Evolutionary conservation across 176 grass and related monocot species (phyloP).

Genomic region (Carex myosuroides): DNA sequence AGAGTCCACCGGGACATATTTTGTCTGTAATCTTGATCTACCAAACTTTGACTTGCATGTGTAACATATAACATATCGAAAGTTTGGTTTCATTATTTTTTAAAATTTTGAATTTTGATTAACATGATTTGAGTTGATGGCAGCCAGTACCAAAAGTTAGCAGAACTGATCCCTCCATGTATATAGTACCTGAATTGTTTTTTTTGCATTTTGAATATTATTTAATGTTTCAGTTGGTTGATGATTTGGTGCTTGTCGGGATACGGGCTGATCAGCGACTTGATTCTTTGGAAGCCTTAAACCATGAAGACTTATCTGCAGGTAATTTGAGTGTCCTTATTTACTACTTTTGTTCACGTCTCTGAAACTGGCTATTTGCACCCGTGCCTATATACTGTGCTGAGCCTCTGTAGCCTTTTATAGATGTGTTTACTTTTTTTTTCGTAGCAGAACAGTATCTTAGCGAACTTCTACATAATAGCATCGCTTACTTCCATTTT

Average conservation of each 20-base stretch:
- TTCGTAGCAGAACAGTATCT: neutral
- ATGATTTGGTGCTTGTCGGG: constrained; percentile 80
- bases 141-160: neutral
- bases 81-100: neutral
- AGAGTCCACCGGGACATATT: neutral
- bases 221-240: constrained; percentile 62
- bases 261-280: constrained; percentile 48
- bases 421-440: neutral
- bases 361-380: neutral
- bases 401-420: neutral
- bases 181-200: neutral
- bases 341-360: neutral
- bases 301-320: constrained; percentile 54
- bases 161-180: neutral
- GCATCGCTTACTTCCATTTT: neutral
- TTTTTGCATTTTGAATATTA: constrained; percentile 17
- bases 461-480: neutral
- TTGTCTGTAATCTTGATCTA: neutral
- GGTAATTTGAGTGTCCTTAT: constrained; percentile 31
- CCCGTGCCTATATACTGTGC: neutral
- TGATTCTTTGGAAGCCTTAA: constrained; percentile 47
- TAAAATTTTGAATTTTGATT: neutral
- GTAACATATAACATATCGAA: neutral
- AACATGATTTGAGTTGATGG: neutral
- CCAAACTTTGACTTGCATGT: neutral